Evolutionary conservation across 208 protist species (phyloP).

Genomic region (Trypanosoma avium): DNA sequence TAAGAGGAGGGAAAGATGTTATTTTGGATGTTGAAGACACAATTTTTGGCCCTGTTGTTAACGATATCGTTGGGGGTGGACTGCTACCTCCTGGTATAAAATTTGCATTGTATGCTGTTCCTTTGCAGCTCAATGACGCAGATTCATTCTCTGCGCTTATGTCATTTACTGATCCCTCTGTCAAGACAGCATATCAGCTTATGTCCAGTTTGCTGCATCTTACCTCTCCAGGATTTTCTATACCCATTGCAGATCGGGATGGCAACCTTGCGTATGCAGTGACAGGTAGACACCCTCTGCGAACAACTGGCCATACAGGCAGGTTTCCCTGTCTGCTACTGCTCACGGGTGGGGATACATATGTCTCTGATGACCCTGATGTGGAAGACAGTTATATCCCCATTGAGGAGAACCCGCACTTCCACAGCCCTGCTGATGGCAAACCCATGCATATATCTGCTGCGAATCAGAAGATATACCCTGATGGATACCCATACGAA

Average conservation of each 20-base stretch:
- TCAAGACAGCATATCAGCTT: constrained; percentile 44
- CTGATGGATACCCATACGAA: constrained; percentile 43
- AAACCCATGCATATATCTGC: constrained; percentile 36
- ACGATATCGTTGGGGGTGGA: constrained; percentile 29
- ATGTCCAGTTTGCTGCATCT: constrained; percentile 42
- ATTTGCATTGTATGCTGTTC: constrained; percentile 42
- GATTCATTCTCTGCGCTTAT: constrained; percentile 39
- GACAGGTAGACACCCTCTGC: constrained; percentile 42
- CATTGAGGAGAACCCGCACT: constrained; percentile 30
- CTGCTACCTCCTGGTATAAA: constrained; percentile 34
- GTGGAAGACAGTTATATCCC: constrained; percentile 28
- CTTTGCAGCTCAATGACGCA: constrained; percentile 42
- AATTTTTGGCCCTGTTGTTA: constrained; percentile 51
- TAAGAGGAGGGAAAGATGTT: constrained; percentile 49
- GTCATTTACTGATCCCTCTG: constrained; percentile 31
- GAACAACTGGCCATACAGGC: constrained; percentile 40
- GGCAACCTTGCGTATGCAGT: constrained; percentile 63
- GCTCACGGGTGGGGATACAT: constrained; percentile 15
- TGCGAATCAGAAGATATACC: constrained; percentile 58
- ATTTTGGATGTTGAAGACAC: constrained; percentile 50
- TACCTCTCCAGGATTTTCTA: constrained; percentile 54
- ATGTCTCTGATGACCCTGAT: constrained; percentile 21
- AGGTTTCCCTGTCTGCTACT: constrained; percentile 36
- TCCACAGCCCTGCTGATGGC: constrained; percentile 35
- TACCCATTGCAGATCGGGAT: constrained; percentile 42